Base-by-base conservation (phyloP, 108 stramenopile genomes). In the Discostella pseudostelligera region DNA sequence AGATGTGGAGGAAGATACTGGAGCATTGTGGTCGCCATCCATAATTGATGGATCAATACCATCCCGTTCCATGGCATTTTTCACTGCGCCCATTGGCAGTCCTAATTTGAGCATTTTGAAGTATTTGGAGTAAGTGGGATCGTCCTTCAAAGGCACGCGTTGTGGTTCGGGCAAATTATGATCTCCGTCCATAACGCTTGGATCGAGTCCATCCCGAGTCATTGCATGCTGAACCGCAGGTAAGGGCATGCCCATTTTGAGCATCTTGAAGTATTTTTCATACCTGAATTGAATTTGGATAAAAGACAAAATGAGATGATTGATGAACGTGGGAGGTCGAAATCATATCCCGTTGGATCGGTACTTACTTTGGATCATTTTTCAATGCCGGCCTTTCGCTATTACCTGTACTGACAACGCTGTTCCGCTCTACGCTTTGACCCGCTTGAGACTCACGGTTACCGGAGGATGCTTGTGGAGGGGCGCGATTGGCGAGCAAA, bases 101-200 rank as follows among this genome's bases (percentile, higher is more conserved):
- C 91, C 90, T 24, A 96, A 81, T 49, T 92, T 94, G 16, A 96
- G 72, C 96, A 96, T 95, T 67, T 91, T 93, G 79, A 96, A 93
- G 61, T 90, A 96, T 65, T 95, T 96, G 13, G 56, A 29, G 49
- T 81, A 93, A 20, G 74, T 74, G 8, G 95, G 92, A 62, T 94
- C 90, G 17, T 88, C 86, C 55, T 90, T 90, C 57, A 91, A 55
- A 0, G 91, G 86, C 10, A 90, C 40, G 14, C 86, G 59, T 12
- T 44, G 51, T 37, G 59, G 66, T 24, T 64, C 81, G 16, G 86
- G 81, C 54, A 88, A 78, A 60, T 89, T 85, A 35, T 80, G 90
- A 74, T 92, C 85, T 0, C 78, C 74, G 65, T 96, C 95, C 80
- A 96, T 72, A 16, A 94, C 69, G n/a, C 73, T 59, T 21, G 95